Percentiles rank a stretch among this genome's conserved stretches.
Evolutionary conservation across 1,139 yeast species (phyloP).

Genomic region (Kodamaea arcana): DNA sequence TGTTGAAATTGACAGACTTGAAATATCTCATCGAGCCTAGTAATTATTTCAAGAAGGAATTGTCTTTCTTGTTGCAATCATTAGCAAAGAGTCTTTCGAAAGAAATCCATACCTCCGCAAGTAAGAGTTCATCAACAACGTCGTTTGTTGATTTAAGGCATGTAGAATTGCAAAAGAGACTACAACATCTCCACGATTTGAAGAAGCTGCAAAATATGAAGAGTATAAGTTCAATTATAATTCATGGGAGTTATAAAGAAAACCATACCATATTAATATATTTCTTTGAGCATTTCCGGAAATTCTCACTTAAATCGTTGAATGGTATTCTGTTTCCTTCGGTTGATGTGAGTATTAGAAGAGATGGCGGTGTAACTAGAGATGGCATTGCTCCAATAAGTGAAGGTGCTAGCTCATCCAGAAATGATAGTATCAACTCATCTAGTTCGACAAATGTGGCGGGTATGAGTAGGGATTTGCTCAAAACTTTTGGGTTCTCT

Average conservation of each 20-base stretch:
- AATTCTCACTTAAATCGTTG: slow-evolving; percentile 2
- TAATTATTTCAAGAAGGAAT: slow-evolving; percentile 17
- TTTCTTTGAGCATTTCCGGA: slow-evolving; percentile 15
- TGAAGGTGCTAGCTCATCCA: slow-evolving; percentile 2
- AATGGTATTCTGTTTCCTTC: neutral
- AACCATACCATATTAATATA: slow-evolving; percentile 23
- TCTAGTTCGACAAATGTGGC: slow-evolving; percentile 6
- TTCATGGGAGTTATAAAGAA: slow-evolving; percentile 33
- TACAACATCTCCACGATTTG: slow-evolving; percentile 6
- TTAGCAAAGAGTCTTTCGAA: slow-evolving; percentile 21
- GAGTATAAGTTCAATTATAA: slow-evolving; percentile 24
- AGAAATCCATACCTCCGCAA: slow-evolving; percentile 25
- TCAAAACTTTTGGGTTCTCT: slow-evolving; percentile 4
- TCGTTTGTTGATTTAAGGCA: slow-evolving; percentile 15
- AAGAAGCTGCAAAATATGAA: slow-evolving; percentile 11
- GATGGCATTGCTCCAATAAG: slow-evolving; percentile 7
- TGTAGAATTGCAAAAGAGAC: slow-evolving; percentile 10
- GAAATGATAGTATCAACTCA: neutral
- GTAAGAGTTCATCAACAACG: slow-evolving; percentile 21
- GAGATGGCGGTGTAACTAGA: too few species aligned
- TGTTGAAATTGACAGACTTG: slow-evolving; percentile 20
- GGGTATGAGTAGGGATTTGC: slow-evolving; percentile 5
- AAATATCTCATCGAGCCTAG: slow-evolving; percentile 19
- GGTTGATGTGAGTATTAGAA: neutral
- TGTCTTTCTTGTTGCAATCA: slow-evolving; percentile 19